These are phyloP conservation scores for Sergeia podlipaevii DNA, from an alignment of 208 protist species.

Conservation along the genomic window DNA sequence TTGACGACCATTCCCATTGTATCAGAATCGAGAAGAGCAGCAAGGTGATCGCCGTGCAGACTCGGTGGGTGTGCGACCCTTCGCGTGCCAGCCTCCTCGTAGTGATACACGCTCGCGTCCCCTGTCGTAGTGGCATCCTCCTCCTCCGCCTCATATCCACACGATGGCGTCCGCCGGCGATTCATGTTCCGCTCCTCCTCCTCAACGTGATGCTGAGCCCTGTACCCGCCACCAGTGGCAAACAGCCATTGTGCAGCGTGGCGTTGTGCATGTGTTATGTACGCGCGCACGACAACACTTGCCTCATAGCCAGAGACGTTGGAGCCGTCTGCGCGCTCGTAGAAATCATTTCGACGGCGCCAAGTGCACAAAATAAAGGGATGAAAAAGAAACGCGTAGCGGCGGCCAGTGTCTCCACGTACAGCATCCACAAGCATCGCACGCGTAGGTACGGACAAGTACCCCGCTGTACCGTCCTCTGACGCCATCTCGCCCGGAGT, in stretches of 20 bases:
- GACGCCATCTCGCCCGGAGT: no score
- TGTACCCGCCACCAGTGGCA: no score
- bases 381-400: constrained; percentile 10
- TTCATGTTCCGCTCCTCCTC: constrained; percentile 19
- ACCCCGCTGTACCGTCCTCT: no score
- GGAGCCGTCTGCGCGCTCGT: constrained; percentile 6
- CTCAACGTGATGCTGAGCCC: background rate
- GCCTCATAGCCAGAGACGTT: no score
- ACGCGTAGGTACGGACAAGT: constrained; percentile 20
- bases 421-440: constrained; percentile 15
- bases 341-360: constrained; percentile 13
- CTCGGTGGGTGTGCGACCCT: background rate
- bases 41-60: constrained; percentile 6
- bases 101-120: background rate
- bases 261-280: no score
- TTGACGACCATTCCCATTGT: constrained; percentile 24
- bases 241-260: no score
- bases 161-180: background rate
- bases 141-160: background rate
- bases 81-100: constrained; percentile 4
- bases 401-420: constrained; percentile 13
- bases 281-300: no score
- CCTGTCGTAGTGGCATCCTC: background rate
- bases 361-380: constrained; percentile 12
- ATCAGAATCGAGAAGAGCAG: no score